These are phyloP conservation scores for Sclerotinia spermophila DNA, from an alignment of 2,329 filamentous ascomycete species.

Conservation along the genomic window DNA sequence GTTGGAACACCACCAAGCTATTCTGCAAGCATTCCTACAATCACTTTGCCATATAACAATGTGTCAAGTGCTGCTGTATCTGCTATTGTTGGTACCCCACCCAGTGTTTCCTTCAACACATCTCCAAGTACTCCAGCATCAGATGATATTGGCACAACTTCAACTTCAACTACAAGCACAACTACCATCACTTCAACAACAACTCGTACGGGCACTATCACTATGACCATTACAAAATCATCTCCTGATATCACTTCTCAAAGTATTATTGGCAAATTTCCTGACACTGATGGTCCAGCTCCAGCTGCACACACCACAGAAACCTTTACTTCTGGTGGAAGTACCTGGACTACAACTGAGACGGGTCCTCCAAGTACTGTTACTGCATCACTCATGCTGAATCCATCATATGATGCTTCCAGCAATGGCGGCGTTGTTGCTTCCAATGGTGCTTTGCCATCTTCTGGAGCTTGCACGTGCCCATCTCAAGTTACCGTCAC, in stretches of 20 bases:
- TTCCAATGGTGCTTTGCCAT: not conserved
- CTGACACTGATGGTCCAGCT: not conserved
- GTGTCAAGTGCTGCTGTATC: not conserved
- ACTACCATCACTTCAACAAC: not conserved
- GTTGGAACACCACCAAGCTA: not conserved
- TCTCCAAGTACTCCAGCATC: not conserved
- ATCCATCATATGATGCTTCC: not conserved
- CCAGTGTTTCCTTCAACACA: not conserved
- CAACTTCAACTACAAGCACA: not conserved
- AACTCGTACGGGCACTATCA: constrained; percentile 6
- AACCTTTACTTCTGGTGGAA: constrained; percentile 11
- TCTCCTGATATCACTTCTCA: constrained; percentile 3
- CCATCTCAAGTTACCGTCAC: not conserved
- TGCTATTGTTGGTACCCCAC: not conserved
- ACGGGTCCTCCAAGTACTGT: constrained; percentile 4
- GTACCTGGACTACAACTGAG: constrained; percentile 14
- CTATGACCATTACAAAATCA: not conserved
- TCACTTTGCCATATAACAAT: not conserved
- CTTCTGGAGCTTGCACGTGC: constrained; percentile 2
- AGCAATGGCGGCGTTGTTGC: not conserved
- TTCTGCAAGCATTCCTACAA: not conserved
- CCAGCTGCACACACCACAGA: not conserved
- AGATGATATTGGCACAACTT: not conserved
- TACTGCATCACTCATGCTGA: constrained; percentile 11
- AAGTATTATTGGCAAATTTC: constrained; percentile 9